Evolutionary conservation across 179 eudicot genomes (phyloP), one percentile per base, ranked within the genome.

Genomic region (Silene vulgaris): DNA sequence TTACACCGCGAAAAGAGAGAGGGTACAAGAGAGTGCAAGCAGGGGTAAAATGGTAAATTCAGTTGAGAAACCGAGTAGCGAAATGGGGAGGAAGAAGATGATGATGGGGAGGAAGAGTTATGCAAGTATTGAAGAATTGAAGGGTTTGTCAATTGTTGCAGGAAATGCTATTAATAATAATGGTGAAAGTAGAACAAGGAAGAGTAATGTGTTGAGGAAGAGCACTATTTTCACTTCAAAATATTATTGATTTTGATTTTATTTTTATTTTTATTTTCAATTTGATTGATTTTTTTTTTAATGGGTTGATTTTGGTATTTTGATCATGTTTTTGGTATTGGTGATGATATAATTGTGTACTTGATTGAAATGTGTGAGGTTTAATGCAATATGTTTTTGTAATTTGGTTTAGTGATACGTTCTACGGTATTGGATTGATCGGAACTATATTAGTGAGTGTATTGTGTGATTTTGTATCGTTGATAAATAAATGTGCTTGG

Each of bases 91-190:
- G 65, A n/a, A 60, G 73, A 48, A 13, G 59, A 77, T 79, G 78
- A 26, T 63, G 73, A 80, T 79, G 82, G 84, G 80, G 48, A 88
- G 99, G 76, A 95, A 90, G 79, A 95, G 99, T 74, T 92, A 85
- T 71, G 99, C 97, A 1, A 83, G 67, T 70, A 72, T 92, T 76
- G 93, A 89, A 28, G 97, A 95, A 8, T 75, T 95, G 84, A 92
- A 84, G 80, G 90, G 90, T 26, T 66, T 88, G 43, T 84, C 90
- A 43, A 72, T 78, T 62, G 90, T 83, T 1, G 91, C 93, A 0
- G 82, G 85, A 0, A 78, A 26, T 63, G 90, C 89, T 0, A 89
- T 87, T 40, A 40, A 40, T 40, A 40, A 7, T 37, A 37, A 37
- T 74, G 92, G 86, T 56, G 93, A 87, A 71, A 82, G 12, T 21